phyloP scores from a whole-genome alignment of 768 basidiomycete species.

The Infundibulicybe gibba region DNA sequence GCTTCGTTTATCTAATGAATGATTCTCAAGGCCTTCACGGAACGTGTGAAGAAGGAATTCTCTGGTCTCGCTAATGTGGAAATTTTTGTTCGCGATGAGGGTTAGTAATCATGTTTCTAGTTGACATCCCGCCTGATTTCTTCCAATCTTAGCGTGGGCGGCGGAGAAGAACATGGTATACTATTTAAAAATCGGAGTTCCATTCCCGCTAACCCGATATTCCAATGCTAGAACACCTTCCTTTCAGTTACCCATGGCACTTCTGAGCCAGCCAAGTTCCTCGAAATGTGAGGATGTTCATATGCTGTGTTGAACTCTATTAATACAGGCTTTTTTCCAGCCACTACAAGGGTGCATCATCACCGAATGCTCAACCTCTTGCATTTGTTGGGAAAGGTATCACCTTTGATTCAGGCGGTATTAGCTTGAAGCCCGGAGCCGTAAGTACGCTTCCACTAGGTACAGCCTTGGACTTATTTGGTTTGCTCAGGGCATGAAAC shows the following conservation, averaged over 20 bases:
- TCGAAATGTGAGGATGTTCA: slow-evolving; percentile 62
- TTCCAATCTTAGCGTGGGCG: slow-evolving; percentile 61
- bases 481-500: slow-evolving; percentile 63
- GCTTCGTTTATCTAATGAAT: background rate
- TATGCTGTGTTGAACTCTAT: slow-evolving; percentile 1
- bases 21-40: slow-evolving; percentile 52
- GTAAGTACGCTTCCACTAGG: slow-evolving; percentile 31
- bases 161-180: slow-evolving; percentile 77
- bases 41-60: slow-evolving; percentile 68
- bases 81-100: slow-evolving; percentile 70
- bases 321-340: slow-evolving; percentile 36
- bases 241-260: slow-evolving; percentile 84
- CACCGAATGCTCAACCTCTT: slow-evolving; percentile 54
- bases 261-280: slow-evolving; percentile 78
- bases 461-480: background rate
- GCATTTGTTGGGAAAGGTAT: slow-evolving; percentile 87
- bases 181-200: background rate
- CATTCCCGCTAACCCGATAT: background rate
- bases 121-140: slow-evolving; percentile 9
- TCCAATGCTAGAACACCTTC: slow-evolving; percentile 59
- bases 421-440: slow-evolving; percentile 74
- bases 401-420: slow-evolving; percentile 88
- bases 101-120: slow-evolving; percentile 30
- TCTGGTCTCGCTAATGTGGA: slow-evolving; percentile 62
- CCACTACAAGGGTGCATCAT: slow-evolving; percentile 75